These are phyloP conservation scores for Thermomucor indicae-seudaticae DNA, from an alignment of 371 early-diverging fungal species.

Conservation along the genomic window DNA sequence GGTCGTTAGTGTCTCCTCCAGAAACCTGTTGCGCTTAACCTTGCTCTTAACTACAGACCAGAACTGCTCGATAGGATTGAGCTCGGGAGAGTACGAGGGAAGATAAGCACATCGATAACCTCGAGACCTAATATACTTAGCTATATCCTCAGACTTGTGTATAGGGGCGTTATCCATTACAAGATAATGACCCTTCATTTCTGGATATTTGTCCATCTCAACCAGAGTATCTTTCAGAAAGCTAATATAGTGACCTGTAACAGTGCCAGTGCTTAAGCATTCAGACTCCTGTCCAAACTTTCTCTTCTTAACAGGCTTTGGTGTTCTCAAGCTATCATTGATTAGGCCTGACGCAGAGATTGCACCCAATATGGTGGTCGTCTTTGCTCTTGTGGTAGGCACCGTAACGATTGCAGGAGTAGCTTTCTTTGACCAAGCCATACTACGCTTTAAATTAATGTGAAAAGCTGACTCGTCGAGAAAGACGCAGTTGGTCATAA, in stretches of 20 bases:
- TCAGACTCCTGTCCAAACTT: slow-evolving; percentile 1
- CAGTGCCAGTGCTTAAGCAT: slow-evolving; percentile 8
- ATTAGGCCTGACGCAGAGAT: not conserved
- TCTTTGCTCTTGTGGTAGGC: too few species aligned
- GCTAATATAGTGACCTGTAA: slow-evolving; percentile 18
- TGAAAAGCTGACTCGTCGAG: too few species aligned
- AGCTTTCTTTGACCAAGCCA: too few species aligned
- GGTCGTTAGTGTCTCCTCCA: too few species aligned
- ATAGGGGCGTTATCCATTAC: slow-evolving; percentile 18
- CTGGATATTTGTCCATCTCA: slow-evolving; percentile 13
- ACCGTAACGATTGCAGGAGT: too few species aligned
- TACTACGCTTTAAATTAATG: too few species aligned
- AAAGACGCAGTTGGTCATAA: too few species aligned
- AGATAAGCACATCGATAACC: slow-evolving; percentile 15
- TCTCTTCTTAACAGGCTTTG: slow-evolving; percentile 10
- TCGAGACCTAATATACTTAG: slow-evolving; percentile 8
- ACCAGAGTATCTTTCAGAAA: slow-evolving; percentile 14
- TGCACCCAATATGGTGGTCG: too few species aligned
- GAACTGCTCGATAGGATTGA: slow-evolving; percentile 8
- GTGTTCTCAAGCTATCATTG: not conserved
- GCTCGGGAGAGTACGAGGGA: slow-evolving; percentile 4
- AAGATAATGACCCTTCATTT: slow-evolving; percentile 13
- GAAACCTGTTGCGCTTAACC: not conserved
- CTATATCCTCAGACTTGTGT: slow-evolving; percentile 5
- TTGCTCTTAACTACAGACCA: slow-evolving; percentile 7